Evolutionary conservation across 2,329 filamentous ascomycete species (phyloP), one percentile per base, ranked within the genome.

Genomic region (Curvularia sp.): DNA sequence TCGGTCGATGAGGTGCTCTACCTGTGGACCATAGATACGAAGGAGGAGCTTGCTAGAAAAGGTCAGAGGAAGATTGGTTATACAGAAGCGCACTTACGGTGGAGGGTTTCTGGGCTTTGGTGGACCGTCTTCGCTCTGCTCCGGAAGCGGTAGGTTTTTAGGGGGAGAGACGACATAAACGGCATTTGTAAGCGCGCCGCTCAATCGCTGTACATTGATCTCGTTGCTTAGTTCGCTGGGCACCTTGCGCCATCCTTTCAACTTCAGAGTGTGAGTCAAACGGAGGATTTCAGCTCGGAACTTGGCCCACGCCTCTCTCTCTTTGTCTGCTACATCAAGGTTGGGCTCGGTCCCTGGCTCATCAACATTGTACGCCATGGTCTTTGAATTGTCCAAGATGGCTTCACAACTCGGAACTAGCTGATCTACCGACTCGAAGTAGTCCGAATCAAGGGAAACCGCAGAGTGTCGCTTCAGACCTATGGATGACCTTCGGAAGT

Each of bases 221-320:
- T 81, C 82, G 49, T 87, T 85, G 64, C 89, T 90, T 62, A 82
- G 81, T 10, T 91, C 89, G 50, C 94, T 79, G 0, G 92, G 86
- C 0, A 99, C 87, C 59, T 88, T 88, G 52, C 93, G 87, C 95
- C 95, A 99, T 9, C 94, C 92, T 75, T 96, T 97, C 30, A 98
- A 84, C 52, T 88, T 87, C 51, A 99, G 81, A 0, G 95, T 99
- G 76, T 98, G 95, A 0, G 92, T 84, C 57, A 98, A 83, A 36
- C 93, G 90, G 54, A 98, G 85, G 61, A 98, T 95, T 73, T 99
- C 94, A 59, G 88, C 89, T 77, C 97, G 97, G 83, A 97, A 99
- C 8, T 77, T 82, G n/a, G 86, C 74, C 95, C 94, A 97, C 2
- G 88, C 88, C 71, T 91, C 88, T 41, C 82, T 85, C 59, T 94